Base-by-base conservation (phyloP, 1,284 basidiomycete species). In the Ustilago bromivora region DNA sequence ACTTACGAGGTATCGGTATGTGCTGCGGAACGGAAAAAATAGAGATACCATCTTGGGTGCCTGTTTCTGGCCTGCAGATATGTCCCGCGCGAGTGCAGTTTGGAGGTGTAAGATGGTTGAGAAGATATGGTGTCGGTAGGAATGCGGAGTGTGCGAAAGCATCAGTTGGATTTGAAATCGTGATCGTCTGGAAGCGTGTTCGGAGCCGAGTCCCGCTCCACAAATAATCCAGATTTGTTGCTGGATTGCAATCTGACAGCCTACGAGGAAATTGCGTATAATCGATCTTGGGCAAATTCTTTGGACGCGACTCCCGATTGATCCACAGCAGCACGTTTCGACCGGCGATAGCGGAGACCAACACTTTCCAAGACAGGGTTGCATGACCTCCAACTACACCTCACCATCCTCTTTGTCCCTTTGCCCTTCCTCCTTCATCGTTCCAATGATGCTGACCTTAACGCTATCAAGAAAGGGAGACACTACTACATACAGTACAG, bases 1-100 rank as follows among this genome's bases (percentile, higher is more conserved):
- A 82, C 82, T 23, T 66, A 83, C 82, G 53, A 84, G 71, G 70
- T 84, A 84, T 62, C 79, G 72, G 65, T 78, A 79, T 61, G 82
- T 83, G 73, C 66, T 80, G 34, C 78, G 68, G 61, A 84, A 76
- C 17, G 83, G 83, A 36, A 71, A 76, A 70, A 77, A 78, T 40
- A 78, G 63, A n/a, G 80, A 73, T n/a, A 73, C 72, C 70, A 75
- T 75, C 19, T 52, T 75, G 68, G 31, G 31, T 28, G 23, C 23
- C 23, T 32, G 31, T 51, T 19, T 46, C n/a, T 46, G 17, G n/a
- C 43, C 43, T 19, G 43, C 43, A 46, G 43, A 46, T 17, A 46
- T 46, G 43, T 46, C 43, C n/a, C 43, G n/a, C n/a, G 1, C 43
- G 19, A 23, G 43, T 51, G n/a, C 28, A 32, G 49, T 32, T 9